phyloP scores from a whole-genome alignment of 352 stramenopile species.

The Phytophthora colocasiae region DNA sequence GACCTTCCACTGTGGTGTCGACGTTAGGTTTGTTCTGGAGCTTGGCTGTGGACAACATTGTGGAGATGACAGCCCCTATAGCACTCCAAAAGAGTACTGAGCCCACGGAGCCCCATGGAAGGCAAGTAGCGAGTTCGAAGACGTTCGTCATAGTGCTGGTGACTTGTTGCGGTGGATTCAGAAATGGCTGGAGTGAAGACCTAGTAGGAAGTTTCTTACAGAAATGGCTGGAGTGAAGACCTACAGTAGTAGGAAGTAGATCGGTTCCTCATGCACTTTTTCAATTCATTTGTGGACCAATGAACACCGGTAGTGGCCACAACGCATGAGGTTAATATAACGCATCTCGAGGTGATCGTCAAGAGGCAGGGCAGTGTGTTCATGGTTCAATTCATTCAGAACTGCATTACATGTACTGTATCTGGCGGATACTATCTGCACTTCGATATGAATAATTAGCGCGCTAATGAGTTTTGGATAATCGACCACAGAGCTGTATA shows the following conservation, averaged over 20 bases:
- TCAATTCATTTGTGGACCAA: conserved; percentile 17
- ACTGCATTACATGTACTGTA: not conserved
- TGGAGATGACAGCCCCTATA: conserved; percentile 47
- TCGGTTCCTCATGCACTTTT: conserved; percentile 16
- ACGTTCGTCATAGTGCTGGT: conserved; percentile 3
- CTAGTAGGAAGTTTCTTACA: not conserved
- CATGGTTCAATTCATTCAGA: not conserved
- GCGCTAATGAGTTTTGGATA: too few relatives aligned
- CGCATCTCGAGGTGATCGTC: conserved; percentile 16
- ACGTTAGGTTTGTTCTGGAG: conserved; percentile 35
- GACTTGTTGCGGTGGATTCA: too few relatives aligned
- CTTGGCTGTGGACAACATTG: conserved; percentile 18
- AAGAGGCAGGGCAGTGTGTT: not conserved
- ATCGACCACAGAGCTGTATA: too few relatives aligned
- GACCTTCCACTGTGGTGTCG: conserved; percentile 2
- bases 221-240: too few relatives aligned
- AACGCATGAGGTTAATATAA: conserved; percentile 25
- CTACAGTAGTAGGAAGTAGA: not conserved
- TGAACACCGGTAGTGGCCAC: conserved; percentile 3
- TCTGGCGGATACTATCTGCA: not conserved
- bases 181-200: too few relatives aligned
- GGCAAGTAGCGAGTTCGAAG: conserved; percentile 20
- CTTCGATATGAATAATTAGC: too few relatives aligned
- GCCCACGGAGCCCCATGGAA: conserved; percentile 18
- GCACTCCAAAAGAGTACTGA: conserved; percentile 48